Base-by-base conservation (phyloP, 164 flowering plant genomes). In the Taxillus chinensis region DNA sequence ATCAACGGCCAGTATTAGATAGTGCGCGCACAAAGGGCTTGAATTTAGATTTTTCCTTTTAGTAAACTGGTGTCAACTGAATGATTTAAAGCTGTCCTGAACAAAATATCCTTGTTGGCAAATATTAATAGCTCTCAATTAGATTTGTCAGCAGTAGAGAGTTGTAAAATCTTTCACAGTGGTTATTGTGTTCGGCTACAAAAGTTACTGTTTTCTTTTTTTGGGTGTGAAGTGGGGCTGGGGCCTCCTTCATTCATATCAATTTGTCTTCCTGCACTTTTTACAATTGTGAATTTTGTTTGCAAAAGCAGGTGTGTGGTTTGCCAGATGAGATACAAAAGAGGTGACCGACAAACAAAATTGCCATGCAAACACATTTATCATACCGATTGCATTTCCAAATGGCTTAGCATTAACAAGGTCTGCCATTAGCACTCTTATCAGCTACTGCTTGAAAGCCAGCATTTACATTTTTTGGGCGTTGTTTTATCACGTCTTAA, bases 241-340 rank as follows among this genome's bases (percentile, higher is more conserved):
- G 46, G 46, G 46, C 46, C 10, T 43, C 46, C 7, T 43, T 43
- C 8, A 9, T 43, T 43, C 46, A 5, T 43, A 5, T 43, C 10
- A 43, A 9, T 9, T 43, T 43, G 1, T 27, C 27, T 27, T 43
- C 10, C 46, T 43, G 46, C 10, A 9, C 7, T 9, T 1, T 43
- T 12, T 12, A 49, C 52, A 49, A 10, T 49, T 10, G 14, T 49
- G 14, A 52, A 52, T 15, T 5, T 52, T 52, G 55, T 15, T 7
- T 52, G 17, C 16, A 6, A 52, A 52, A n/a, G 27, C 55, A 52
- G 55, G 37, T 52, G 55, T 52, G 55, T 52, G 55, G 16, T 52
- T 52, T 52, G 55, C 55, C 55, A 52, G 55, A 52, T 52, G 55
- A 52, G 55, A 52, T 52, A 52, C 27, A 52, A 52, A 52, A 52